These are phyloP conservation scores for Pseudomonodictys pantanalensis DNA, from an alignment of 495 filamentous ascomycete genomes.

Conservation along the genomic window DNA sequence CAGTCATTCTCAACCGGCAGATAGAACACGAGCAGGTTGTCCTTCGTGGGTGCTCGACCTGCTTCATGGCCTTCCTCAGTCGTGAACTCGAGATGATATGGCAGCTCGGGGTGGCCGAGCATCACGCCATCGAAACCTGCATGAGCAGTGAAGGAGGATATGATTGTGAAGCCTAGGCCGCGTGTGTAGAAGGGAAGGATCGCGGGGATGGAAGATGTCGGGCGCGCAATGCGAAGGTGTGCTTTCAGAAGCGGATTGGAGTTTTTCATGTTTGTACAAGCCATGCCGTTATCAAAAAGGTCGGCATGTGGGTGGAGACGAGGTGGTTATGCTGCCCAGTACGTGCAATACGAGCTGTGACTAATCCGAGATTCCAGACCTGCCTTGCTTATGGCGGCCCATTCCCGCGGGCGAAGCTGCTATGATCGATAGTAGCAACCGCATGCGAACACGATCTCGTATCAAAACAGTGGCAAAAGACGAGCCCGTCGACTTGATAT, in stretches of 20 bases:
- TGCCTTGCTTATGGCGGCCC: too few species aligned
- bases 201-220: constrained; percentile 12
- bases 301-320: too few species aligned
- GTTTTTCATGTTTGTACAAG: too few species aligned
- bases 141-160: constrained; percentile 12
- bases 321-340: too few species aligned
- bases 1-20: constrained; percentile 17
- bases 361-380: too few species aligned
- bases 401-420: too few species aligned
- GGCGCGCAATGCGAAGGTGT: constrained; percentile 27
- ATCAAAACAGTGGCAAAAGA: too few species aligned
- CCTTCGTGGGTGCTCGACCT: constrained; percentile 19
- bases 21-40: constrained; percentile 30
- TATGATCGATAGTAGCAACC: too few species aligned
- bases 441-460: too few species aligned
- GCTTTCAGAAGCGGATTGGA: constrained; percentile 10
- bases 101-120: constrained; percentile 17
- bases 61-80: constrained; percentile 9
- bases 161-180: constrained; percentile 23
- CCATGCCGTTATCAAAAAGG: too few species aligned
- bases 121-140: constrained; percentile 26
- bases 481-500: too few species aligned
- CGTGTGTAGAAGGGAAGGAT: constrained; percentile 23
- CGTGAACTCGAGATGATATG: constrained; percentile 31
- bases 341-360: too few species aligned